Evolutionary conservation across 2,329 filamentous ascomycete genomes (phyloP).

Genomic region (Aspergillus fijiensis): DNA sequence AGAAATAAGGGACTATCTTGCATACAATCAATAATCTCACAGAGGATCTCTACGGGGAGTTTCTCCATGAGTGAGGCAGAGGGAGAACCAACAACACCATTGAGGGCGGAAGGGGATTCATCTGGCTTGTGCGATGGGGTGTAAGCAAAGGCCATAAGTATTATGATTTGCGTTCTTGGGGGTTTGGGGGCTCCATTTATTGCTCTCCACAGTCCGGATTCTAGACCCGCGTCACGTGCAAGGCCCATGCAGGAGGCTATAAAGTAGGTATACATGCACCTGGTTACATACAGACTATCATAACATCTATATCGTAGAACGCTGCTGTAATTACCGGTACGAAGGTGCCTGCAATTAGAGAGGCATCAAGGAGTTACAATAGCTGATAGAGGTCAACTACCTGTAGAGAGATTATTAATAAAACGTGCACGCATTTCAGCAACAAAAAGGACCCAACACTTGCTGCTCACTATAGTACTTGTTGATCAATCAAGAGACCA

Average conservation of each 20-base stretch:
- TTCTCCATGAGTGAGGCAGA: conserved; percentile 46
- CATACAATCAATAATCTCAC: conserved; percentile 64
- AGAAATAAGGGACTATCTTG: conserved; percentile 16
- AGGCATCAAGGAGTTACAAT: neutral
- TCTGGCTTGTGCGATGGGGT: conserved; percentile 13
- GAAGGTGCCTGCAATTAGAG: neutral
- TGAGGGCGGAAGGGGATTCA: conserved; percentile 22
- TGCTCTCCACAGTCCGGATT: conserved; percentile 17
- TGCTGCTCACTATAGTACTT: neutral
- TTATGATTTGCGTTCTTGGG: conserved; percentile 3
- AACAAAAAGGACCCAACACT: too few species aligned
- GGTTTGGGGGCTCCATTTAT: conserved; percentile 5
- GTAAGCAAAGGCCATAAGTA: conserved; percentile 4
- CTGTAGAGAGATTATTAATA: too few species aligned
- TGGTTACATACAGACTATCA: too few species aligned
- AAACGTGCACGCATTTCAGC: too few species aligned
- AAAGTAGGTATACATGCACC: too few species aligned
- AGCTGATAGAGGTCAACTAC: neutral
- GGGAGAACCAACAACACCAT: conserved; percentile 24
- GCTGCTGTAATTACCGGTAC: neutral
- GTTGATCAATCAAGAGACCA: too few species aligned
- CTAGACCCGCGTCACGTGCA: conserved; percentile 18
- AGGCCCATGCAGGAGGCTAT: too few species aligned
- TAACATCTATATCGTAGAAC: too few species aligned
- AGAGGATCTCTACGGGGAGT: conserved; percentile 64